Conservation (phyloP, 73 alveolate genomes). For the Stentor roeselii region DNA sequence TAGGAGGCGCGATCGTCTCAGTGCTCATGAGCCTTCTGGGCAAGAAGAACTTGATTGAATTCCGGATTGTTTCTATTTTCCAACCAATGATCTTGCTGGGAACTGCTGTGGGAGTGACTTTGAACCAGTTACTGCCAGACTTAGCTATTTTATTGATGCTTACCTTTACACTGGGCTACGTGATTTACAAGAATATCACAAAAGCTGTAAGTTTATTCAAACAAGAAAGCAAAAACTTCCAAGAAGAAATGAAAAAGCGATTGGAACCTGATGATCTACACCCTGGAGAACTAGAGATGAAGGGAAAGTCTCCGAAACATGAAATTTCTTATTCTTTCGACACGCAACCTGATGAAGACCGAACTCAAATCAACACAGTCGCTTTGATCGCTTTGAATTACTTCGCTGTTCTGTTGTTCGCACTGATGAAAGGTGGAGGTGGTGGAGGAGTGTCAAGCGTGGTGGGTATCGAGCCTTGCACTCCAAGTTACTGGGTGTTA, state of each 20-base stretch:
- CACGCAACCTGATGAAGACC: not conserved
- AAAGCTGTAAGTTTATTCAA: constrained; percentile 11
- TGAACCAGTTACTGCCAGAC: constrained; percentile 32
- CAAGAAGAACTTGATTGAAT: too few relatives aligned
- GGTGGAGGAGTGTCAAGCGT: not conserved
- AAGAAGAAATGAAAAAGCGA: too few relatives aligned
- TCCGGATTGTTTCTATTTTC: too few relatives aligned
- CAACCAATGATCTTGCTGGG: too few relatives aligned
- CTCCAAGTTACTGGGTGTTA: not conserved
- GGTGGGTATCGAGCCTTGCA: not conserved
- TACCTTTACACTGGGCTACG: not conserved
- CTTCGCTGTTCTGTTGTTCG: not conserved
- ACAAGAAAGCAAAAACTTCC: constrained; percentile 29
- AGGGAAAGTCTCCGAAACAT: too few relatives aligned
- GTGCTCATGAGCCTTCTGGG: too few relatives aligned
- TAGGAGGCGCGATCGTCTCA: too few relatives aligned
- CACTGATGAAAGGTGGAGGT: constrained; percentile 21
- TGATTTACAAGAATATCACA: constrained; percentile 28
- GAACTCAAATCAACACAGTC: not conserved
- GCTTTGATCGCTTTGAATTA: constrained; percentile 4
- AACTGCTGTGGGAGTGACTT: constrained; percentile 32
- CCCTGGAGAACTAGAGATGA: not conserved
- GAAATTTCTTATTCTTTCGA: too few relatives aligned
- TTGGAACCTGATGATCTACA: too few relatives aligned
- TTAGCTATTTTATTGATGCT: not conserved